Conservation (phyloP, 257 asterid genomes). For the Hygrophila difformis region DNA sequence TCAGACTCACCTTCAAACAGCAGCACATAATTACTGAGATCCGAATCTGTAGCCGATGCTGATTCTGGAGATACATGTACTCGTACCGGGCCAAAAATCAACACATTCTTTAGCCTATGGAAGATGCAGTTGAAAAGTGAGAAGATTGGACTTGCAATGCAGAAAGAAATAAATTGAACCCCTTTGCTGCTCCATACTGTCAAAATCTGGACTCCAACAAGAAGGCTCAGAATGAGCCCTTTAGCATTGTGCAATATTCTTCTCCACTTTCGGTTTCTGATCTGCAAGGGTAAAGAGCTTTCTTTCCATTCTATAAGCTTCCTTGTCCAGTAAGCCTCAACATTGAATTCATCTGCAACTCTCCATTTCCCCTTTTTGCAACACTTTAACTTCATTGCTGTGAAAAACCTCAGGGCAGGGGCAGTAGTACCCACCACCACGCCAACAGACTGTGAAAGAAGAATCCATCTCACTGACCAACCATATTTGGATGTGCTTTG, state of each 20-base stretch:
- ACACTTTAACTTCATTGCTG: constrained; percentile 13
- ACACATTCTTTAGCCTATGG: constrained; percentile 7
- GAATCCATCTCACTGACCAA: constrained; percentile 23
- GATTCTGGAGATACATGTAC: constrained; percentile 18
- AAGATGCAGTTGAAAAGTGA: constrained; percentile 9
- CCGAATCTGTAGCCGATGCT: constrained; percentile 11
- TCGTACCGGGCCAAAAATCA: neutral
- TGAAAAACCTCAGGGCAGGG: constrained; percentile 27
- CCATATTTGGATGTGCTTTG: constrained; percentile 18
- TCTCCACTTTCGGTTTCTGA: constrained; percentile 25
- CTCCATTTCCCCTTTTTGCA: constrained; percentile 1
- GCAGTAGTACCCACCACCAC: constrained; percentile 28
- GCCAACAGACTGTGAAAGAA: constrained; percentile 26
- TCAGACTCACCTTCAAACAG: constrained; percentile 39
- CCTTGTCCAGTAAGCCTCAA: constrained; percentile 33
- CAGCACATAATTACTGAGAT: constrained; percentile 28
- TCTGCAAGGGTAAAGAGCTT: constrained; percentile 19
- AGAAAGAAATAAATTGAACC: constrained; percentile 19
- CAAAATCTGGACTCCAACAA: constrained; percentile 25
- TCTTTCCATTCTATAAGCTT: constrained; percentile 38
- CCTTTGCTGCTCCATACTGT: constrained; percentile 26
- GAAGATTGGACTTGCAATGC: constrained; percentile 13
- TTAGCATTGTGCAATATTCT: constrained; percentile 23
- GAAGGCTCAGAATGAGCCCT: constrained; percentile 19
- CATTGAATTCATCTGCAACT: constrained; percentile 6